These are phyloP conservation scores for Fraxinus latifolia DNA, from an alignment of 305 asterid species.

Conservation along the genomic window DNA sequence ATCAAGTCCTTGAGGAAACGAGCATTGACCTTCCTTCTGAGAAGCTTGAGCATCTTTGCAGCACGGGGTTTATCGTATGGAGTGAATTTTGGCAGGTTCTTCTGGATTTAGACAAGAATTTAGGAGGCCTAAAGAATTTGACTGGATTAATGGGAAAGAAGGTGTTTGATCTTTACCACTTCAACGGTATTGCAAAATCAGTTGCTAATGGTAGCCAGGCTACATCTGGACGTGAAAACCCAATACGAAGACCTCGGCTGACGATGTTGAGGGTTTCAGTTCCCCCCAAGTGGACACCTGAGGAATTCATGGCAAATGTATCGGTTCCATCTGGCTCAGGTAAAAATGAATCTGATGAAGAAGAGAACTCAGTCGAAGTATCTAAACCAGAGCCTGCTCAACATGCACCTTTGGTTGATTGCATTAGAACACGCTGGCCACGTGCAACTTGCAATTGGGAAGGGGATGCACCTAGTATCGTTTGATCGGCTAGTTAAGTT, in stretches of 20 bases:
- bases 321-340: slow-evolving; percentile 32
- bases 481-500: slow-evolving; percentile 29
- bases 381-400: slow-evolving; percentile 62
- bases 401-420: slow-evolving; percentile 89
- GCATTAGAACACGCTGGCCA: slow-evolving; percentile 85
- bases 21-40: slow-evolving; percentile 57
- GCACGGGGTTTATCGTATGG: slow-evolving; percentile 83
- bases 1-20: slow-evolving; percentile 63
- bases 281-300: slow-evolving; percentile 95
- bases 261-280: slow-evolving; percentile 78
- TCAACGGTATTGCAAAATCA: slow-evolving; percentile 87
- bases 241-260: slow-evolving; percentile 74
- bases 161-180: slow-evolving; percentile 82
- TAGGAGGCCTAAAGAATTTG: slow-evolving; percentile 85
- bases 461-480: slow-evolving; percentile 92
- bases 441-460: slow-evolving; percentile 87
- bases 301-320: slow-evolving; percentile 69
- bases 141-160: slow-evolving; percentile 79
- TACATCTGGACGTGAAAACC: slow-evolving; percentile 41
- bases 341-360: slow-evolving; percentile 30
- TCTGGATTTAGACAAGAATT: slow-evolving; percentile 69
- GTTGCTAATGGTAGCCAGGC: slow-evolving; percentile 43
- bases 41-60: slow-evolving; percentile 62
- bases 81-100: slow-evolving; percentile 88
- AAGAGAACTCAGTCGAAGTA: slow-evolving; percentile 38